Evolutionary conservation across 306 rosid genomes (phyloP).

Genomic region (Glycine soja): DNA sequence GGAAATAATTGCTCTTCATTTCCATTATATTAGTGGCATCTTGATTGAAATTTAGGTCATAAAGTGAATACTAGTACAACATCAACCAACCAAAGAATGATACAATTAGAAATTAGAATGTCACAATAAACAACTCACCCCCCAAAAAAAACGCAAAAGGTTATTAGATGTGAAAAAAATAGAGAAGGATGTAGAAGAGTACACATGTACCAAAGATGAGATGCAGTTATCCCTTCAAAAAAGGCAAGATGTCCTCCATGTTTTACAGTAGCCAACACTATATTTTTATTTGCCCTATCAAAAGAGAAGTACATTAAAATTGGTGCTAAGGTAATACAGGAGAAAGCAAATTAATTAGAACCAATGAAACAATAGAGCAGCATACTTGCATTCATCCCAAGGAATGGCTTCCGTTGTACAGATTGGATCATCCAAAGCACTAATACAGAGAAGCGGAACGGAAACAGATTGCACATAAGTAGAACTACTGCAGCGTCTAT

Average conservation of each 20-base stretch:
- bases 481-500: conserved; percentile 77
- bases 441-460: conserved; percentile 79
- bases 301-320: conserved; percentile 17
- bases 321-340: not conserved
- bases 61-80: not conserved
- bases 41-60: not conserved
- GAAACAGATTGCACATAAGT: conserved; percentile 70
- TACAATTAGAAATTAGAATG: not conserved
- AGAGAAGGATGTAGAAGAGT: not conserved
- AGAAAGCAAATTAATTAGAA: not conserved
- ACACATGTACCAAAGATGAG: conserved; percentile 61
- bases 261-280: conserved; percentile 65
- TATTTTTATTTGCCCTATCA: conserved; percentile 63
- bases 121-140: not conserved
- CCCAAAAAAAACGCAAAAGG: not conserved
- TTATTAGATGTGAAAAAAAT: conserved; percentile 5
- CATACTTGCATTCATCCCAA: conserved; percentile 95
- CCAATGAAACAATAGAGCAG: conserved; percentile 34
- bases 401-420: conserved; percentile 95
- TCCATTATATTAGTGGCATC: not conserved
- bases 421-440: conserved; percentile 89
- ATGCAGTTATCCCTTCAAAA: conserved; percentile 75
- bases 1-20: not conserved
- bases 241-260: conserved; percentile 81
- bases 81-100: conserved; percentile 7